Conservation (phyloP, 176 grass and related monocot genomes). For the Alloteropsis semialata region DNA sequence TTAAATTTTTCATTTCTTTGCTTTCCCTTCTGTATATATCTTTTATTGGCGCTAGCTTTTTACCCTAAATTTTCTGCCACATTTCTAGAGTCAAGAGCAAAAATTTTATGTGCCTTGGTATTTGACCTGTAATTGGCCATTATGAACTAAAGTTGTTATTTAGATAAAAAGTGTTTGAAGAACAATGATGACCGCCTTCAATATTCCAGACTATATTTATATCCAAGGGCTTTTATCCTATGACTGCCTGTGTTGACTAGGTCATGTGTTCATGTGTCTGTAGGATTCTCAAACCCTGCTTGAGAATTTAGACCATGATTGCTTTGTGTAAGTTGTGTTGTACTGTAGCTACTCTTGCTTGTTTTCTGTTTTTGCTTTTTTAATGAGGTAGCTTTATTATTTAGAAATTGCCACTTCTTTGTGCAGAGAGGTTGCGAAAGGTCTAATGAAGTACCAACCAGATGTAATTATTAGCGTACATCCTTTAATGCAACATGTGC, state of each 20-base stretch:
- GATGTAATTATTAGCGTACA: slow-evolving; percentile 99
- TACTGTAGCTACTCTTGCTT: not conserved
- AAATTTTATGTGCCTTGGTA: not conserved
- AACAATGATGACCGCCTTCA: not conserved
- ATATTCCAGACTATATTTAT: slow-evolving; percentile 18
- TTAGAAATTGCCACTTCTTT: not conserved
- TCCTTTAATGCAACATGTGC: slow-evolving; percentile 99
- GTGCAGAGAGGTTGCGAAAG: slow-evolving; percentile 93
- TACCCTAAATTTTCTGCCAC: not conserved
- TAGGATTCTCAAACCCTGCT: slow-evolving; percentile 5
- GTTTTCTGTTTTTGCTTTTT: not conserved
- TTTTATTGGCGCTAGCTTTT: not conserved
- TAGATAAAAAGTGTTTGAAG: not conserved
- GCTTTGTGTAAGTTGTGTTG: not conserved
- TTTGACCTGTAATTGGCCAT: slow-evolving; percentile 11
- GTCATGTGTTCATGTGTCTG: not conserved
- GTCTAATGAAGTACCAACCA: slow-evolving; percentile 96
- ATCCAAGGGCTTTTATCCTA: not conserved
- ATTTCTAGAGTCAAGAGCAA: not conserved
- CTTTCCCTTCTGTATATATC: not conserved
- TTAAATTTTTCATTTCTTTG: not conserved
- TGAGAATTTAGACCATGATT: slow-evolving; percentile 10
- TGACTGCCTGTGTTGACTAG: not conserved
- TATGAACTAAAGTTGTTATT: not conserved
- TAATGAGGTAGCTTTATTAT: slow-evolving; percentile 16